A percentile compares a stretch with the other conserved stretches of the same genome.
phyloP scores from a whole-genome alignment of 495 filamentous ascomycete species.

The Aspergillus biplanus region DNA sequence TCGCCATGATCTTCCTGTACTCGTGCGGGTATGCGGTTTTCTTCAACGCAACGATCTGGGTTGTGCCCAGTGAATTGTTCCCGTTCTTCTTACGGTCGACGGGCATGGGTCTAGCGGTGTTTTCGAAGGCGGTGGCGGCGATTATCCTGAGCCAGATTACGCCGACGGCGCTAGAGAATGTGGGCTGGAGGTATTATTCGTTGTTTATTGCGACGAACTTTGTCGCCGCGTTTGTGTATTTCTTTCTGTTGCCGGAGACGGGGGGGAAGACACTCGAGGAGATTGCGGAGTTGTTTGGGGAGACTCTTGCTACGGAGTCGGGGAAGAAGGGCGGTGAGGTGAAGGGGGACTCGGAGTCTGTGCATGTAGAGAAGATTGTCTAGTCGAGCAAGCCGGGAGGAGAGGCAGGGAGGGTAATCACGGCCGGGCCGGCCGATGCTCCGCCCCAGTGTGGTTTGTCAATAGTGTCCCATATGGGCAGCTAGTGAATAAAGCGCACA shows the following conservation, averaged over 20 bases:
- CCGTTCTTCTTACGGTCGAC: constrained; percentile 24
- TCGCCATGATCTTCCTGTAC: constrained; percentile 31
- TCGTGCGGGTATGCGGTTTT: constrained; percentile 31
- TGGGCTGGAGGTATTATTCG: constrained; percentile 45
- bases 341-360: constrained; percentile 10
- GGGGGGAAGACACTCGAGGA: constrained; percentile 48
- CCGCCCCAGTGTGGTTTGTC: too few species aligned
- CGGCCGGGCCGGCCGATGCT: neutral
- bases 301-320: constrained; percentile 12
- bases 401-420: neutral
- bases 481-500: too few species aligned
- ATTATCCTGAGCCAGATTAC: constrained; percentile 45
- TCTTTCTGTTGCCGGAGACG: constrained; percentile 52
- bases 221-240: constrained; percentile 39
- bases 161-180: constrained; percentile 40
- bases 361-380: constrained; percentile 17
- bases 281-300: constrained; percentile 53
- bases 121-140: constrained; percentile 24
- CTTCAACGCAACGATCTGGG: constrained; percentile 34
- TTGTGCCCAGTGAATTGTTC: constrained; percentile 27
- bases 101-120: constrained; percentile 27
- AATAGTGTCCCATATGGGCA: too few species aligned
- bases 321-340: neutral
- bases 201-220: constrained; percentile 41
- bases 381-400: neutral